Evolutionary conservation across 192 early-diverging fungal genomes (phyloP).

Genomic region (Glomus cerebriforme): DNA sequence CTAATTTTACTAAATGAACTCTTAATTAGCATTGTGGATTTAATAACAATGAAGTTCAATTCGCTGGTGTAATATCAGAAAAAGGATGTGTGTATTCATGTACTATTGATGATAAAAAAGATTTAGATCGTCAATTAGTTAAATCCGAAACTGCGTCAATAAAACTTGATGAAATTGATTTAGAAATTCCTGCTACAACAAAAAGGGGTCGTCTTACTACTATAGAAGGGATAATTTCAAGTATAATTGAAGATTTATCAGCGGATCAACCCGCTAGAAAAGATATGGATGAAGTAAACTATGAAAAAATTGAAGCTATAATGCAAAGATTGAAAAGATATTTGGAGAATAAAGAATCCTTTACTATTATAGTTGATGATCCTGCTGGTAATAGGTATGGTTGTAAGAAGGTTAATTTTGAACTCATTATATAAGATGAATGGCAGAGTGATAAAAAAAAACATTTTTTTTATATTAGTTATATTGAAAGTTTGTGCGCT

Average conservation of each 20-base stretch:
- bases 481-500: conserved; percentile 82
- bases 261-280: conserved; percentile 80
- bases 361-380: conserved; percentile 84
- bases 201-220: conserved; percentile 85
- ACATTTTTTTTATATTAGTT: conserved; percentile 41
- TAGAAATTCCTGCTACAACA: conserved; percentile 80
- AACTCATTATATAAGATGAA: background rate
- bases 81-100: conserved; percentile 74
- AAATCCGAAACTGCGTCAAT: conserved; percentile 82
- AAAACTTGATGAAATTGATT: conserved; percentile 80
- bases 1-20: conserved; percentile 66
- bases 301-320: conserved; percentile 73
- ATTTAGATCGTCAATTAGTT: conserved; percentile 90
- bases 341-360: conserved; percentile 56
- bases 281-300: conserved; percentile 61
- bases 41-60: conserved; percentile 89
- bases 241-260: conserved; percentile 80
- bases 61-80: conserved; percentile 79
- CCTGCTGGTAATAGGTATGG: conserved; percentile 81
- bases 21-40: conserved; percentile 90
- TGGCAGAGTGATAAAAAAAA: no score
- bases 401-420: background rate
- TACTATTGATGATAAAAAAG: conserved; percentile 64
- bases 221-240: conserved; percentile 79
- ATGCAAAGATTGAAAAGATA: conserved; percentile 65